Evolutionary conservation across 345 rosid species (phyloP).

Genomic region (Melaleuca quinquenervia): DNA sequence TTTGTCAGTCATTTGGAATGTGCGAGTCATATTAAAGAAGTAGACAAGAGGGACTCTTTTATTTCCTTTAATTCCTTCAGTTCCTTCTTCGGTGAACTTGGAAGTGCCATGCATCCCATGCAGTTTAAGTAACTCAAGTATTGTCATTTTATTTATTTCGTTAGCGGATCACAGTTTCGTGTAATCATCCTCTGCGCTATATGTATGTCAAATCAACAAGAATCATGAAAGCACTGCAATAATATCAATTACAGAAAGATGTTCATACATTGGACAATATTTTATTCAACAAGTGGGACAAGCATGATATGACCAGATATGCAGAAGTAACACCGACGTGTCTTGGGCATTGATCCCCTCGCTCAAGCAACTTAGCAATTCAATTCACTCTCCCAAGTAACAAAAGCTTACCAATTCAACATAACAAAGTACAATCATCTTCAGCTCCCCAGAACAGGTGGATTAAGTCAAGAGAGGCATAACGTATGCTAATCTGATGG

Average conservation of each 20-base stretch:
- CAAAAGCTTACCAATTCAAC: too few species aligned
- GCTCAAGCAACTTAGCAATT: background rate
- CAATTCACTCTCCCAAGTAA: background rate
- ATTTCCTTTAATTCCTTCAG: background rate
- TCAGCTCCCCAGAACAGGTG: background rate
- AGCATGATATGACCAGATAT: background rate
- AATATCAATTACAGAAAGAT: background rate
- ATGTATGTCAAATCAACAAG: background rate
- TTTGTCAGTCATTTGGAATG: background rate
- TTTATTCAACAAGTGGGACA: background rate
- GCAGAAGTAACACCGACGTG: background rate
- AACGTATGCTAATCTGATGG: background rate
- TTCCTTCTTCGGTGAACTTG: background rate
- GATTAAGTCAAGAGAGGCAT: background rate
- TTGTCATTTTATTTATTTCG: background rate
- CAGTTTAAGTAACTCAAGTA: background rate
- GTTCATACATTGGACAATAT: background rate
- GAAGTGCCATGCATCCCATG: background rate
- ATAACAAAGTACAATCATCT: background rate
- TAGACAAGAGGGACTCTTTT: background rate
- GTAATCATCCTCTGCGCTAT: background rate
- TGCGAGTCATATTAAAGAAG: background rate
- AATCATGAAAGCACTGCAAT: background rate
- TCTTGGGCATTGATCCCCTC: background rate
- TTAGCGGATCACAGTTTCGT: background rate